Base-by-base conservation (phyloP, 768 basidiomycete genomes). In the Infundibulicybe gibba region DNA sequence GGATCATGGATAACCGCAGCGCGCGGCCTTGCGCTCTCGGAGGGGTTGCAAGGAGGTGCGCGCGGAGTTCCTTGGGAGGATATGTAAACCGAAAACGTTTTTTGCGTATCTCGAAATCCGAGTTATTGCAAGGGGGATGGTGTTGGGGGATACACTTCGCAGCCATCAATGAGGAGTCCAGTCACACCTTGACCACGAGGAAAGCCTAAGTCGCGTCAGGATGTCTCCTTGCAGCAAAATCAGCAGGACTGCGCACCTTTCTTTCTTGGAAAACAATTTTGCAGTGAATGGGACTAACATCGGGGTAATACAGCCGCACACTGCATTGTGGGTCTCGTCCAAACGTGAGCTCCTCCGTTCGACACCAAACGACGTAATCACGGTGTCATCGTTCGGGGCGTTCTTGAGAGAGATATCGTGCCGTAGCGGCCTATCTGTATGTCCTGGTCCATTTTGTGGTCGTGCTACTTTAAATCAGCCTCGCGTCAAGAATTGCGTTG, bases 1-100 rank as follows among this genome's bases (percentile, higher is more conserved):
- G 72, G 31, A 90, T 87, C 83, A 90, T 85, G 2, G 84, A 86
- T 49, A 90, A 73, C 21, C 87, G 79, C 2, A 84, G 71, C 2
- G 76, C 71, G 16, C 79, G 71, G 42, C 71, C 17, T 60, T 58
- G 16, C 57, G 66, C 44, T 56, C 66, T 63, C 55, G 34, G 37
- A 17, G 38, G 81, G 1, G 79, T 77, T 6, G 74, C 70, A 33
- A 76, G 70, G 17, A 78, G 64, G 3, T 68, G 64, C 13, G 76
- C 66, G 17, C 86, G 79, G 25, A 84, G 65, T 39, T 85, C 81
- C 57, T 87, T 87, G 5, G 87, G 85, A 2, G 87, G 87, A 56
- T 89, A 89, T 4, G 71, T 71, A 61, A 88, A 89, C n/a, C 70
- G 66, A 60, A 90, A 90, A 5, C 77, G 72, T 55, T 88, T 89